Evolutionary conservation across 2,329 filamentous ascomycete species (phyloP).

Genomic region (Microsporum audouinii): DNA sequence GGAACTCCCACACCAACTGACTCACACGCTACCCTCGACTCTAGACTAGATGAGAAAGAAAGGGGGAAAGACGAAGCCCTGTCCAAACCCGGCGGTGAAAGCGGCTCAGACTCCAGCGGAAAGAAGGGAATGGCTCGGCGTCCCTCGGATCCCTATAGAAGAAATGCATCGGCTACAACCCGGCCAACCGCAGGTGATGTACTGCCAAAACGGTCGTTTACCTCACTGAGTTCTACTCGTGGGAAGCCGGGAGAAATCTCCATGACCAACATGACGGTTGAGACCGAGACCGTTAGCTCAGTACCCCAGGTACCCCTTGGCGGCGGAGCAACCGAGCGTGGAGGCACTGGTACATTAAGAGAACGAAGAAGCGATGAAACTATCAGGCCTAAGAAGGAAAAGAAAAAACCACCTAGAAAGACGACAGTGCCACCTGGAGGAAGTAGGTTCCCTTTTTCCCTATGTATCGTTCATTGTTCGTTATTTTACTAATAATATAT

Average conservation of each 20-base stretch:
- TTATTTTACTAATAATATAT: slow-evolving; percentile 22
- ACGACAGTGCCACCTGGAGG: slow-evolving; percentile 36
- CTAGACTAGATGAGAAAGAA: slow-evolving; percentile 18
- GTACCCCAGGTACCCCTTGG: slow-evolving; percentile 73
- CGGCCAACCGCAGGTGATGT: slow-evolving; percentile 37
- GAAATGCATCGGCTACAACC: slow-evolving; percentile 31
- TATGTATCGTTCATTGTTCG: neutral
- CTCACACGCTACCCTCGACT: slow-evolving; percentile 27
- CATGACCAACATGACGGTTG: slow-evolving; percentile 85
- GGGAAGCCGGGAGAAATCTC: slow-evolving; percentile 62
- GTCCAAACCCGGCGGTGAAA: slow-evolving; percentile 44
- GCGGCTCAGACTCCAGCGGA: slow-evolving; percentile 45
- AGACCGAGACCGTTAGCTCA: slow-evolving; percentile 89
- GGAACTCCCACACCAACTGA: slow-evolving; percentile 56
- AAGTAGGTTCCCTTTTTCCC: slow-evolving; percentile 12
- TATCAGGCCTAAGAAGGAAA: slow-evolving; percentile 86
- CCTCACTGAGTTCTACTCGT: slow-evolving; percentile 53
- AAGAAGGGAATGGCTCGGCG: slow-evolving; percentile 18
- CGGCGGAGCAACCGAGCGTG: slow-evolving; percentile 45
- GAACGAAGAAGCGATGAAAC: slow-evolving; percentile 90
- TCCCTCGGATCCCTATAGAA: slow-evolving; percentile 22
- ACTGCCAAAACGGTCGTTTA: slow-evolving; percentile 55
- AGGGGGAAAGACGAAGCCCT: slow-evolving; percentile 11
- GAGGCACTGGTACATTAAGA: slow-evolving; percentile 59
- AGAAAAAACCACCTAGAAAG: slow-evolving; percentile 69